Percentiles rank a stretch among this genome's conserved stretches.
Evolutionary conservation across 306 rosid genomes (phyloP).

Genomic region (Datisca glomerata): DNA sequence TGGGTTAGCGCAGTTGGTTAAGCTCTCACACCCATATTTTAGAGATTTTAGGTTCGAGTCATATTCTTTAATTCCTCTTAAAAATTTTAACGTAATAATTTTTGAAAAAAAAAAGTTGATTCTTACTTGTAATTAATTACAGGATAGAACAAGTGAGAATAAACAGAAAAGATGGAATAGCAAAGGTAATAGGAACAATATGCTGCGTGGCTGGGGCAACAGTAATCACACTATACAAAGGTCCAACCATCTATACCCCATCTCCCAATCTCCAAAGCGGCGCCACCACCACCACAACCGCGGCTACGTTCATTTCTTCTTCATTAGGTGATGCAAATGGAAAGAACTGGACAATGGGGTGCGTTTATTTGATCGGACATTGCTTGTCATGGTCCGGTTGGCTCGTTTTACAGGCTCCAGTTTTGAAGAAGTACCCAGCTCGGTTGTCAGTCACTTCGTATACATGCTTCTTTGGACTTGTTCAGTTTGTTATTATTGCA

Average conservation of each 20-base stretch:
- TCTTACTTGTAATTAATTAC: slow-evolving; percentile 6
- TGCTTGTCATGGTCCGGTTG: slow-evolving; percentile 61
- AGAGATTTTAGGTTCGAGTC: too few relatives aligned
- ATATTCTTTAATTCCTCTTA: too few relatives aligned
- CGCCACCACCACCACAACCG: background rate
- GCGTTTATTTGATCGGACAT: slow-evolving; percentile 48
- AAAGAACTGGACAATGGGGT: slow-evolving; percentile 54
- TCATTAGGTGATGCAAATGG: slow-evolving; percentile 26
- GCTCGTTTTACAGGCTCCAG: slow-evolving; percentile 23
- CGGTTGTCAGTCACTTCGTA: slow-evolving; percentile 21
- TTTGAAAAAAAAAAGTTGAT: too few relatives aligned
- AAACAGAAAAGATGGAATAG: slow-evolving; percentile 72
- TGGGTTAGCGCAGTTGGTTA: too few relatives aligned
- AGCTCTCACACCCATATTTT: background rate
- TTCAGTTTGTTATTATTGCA: slow-evolving; percentile 18
- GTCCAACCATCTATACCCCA: slow-evolving; percentile 86
- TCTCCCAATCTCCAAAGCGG: slow-evolving; percentile 9
- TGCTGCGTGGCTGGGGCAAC: slow-evolving; percentile 89
- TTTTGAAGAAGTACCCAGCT: slow-evolving; percentile 21
- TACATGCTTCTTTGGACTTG: slow-evolving; percentile 24
- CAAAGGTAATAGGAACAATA: slow-evolving; percentile 63
- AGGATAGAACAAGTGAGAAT: slow-evolving; percentile 65
- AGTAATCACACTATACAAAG: slow-evolving; percentile 85
- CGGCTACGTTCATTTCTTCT: slow-evolving; percentile 9
- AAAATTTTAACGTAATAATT: too few relatives aligned